Conservation (phyloP, 164 flowering plant species). For the Berberis thunbergii region DNA sequence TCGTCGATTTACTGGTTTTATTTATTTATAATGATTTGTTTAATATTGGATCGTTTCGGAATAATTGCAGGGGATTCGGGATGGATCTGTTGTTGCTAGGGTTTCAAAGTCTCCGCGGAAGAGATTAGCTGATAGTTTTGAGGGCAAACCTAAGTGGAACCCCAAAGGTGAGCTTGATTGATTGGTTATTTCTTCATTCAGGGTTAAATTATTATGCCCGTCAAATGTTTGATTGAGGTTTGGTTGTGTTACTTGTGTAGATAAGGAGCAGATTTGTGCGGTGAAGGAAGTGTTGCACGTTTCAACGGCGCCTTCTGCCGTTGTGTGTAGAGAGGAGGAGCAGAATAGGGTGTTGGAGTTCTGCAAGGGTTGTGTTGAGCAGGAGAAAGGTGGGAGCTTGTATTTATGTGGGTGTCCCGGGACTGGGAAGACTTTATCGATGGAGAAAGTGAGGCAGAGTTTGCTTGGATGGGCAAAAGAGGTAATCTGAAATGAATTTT, state of each 20-base stretch:
- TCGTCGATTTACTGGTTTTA: neutral
- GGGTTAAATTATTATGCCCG: neutral
- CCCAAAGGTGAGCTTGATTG: slow-evolving; percentile 38
- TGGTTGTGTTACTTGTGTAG: slow-evolving; percentile 18
- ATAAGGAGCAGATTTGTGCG: slow-evolving; percentile 42
- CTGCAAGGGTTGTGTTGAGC: slow-evolving; percentile 54
- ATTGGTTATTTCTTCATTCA: neutral
- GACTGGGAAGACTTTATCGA: slow-evolving; percentile 79
- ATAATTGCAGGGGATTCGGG: slow-evolving; percentile 24
- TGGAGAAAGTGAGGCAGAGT: slow-evolving; percentile 63
- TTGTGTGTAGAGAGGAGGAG: slow-evolving; percentile 27
- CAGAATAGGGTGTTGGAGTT: slow-evolving; percentile 49
- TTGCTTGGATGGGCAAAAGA: slow-evolving; percentile 54
- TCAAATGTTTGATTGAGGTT: neutral
- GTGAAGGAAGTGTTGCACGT: slow-evolving; percentile 85
- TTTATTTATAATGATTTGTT: neutral
- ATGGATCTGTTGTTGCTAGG: slow-evolving; percentile 10
- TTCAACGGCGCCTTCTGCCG: slow-evolving; percentile 42
- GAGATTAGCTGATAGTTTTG: slow-evolving; percentile 23
- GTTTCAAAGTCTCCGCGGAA: slow-evolving; percentile 17
- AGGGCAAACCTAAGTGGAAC: slow-evolving; percentile 44
- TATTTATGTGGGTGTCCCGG: slow-evolving; percentile 90
- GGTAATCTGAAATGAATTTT: slow-evolving; percentile 23
- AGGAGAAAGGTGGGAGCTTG: slow-evolving; percentile 66
- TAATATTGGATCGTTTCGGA: neutral